A percentile compares a stretch with the other conserved stretches of the same genome.
phyloP scores from a whole-genome alignment of 306 rosid genomes.

The Pyrus bretschneideri region DNA sequence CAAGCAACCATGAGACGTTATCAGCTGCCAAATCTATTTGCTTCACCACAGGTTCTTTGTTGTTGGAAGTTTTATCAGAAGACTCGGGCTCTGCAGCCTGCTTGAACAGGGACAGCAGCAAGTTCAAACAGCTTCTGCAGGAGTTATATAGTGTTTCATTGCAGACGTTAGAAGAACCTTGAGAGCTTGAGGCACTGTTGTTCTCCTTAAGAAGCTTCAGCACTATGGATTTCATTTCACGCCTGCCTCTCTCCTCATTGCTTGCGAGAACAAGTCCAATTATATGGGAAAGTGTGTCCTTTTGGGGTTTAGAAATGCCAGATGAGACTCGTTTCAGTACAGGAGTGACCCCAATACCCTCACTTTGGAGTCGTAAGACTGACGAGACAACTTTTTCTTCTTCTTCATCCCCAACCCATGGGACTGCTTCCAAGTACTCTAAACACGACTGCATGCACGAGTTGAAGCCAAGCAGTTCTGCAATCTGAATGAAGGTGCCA shows the following conservation, averaged over 20 bases:
- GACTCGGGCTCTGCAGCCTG: slow-evolving; percentile 53
- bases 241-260: slow-evolving; percentile 81
- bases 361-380: slow-evolving; percentile 62
- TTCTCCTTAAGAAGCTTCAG: slow-evolving; percentile 80
- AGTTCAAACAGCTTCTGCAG: slow-evolving; percentile 54
- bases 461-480: slow-evolving; percentile 72
- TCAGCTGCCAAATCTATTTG: slow-evolving; percentile 72
- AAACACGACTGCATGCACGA: slow-evolving; percentile 77
- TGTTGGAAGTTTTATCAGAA: slow-evolving; percentile 28
- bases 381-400: slow-evolving; percentile 86
- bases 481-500: slow-evolving; percentile 49
- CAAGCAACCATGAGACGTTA: slow-evolving; percentile 81
- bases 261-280: slow-evolving; percentile 80
- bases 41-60: slow-evolving; percentile 51
- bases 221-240: slow-evolving; percentile 83
- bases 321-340: slow-evolving; percentile 85
- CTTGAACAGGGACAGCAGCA: slow-evolving; percentile 55
- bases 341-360: slow-evolving; percentile 62
- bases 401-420: slow-evolving; percentile 92
- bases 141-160: slow-evolving; percentile 51
- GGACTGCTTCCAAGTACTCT: slow-evolving; percentile 92
- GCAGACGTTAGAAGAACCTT: slow-evolving; percentile 48
- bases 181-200: slow-evolving; percentile 39
- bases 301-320: slow-evolving; percentile 44
- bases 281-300: slow-evolving; percentile 66